Percentiles rank a stretch among this genome's conserved stretches.
These are phyloP conservation scores for Silene noctiflora DNA, from an alignment of 179 eudicot genomes.

Conservation along the genomic window DNA sequence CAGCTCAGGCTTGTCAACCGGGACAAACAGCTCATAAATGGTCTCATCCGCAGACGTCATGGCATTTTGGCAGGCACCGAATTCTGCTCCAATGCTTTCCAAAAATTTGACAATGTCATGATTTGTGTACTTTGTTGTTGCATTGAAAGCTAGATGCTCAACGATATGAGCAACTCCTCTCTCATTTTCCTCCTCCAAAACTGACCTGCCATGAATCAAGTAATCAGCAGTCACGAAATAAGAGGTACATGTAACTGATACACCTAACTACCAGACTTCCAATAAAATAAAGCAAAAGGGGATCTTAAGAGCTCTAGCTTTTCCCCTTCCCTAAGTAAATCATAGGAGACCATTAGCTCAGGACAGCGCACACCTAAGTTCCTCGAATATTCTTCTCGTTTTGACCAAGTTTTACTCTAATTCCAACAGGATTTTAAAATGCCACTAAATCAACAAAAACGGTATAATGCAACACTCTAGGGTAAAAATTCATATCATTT, in stretches of 20 bases:
- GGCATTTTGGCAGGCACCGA: constrained; percentile 78
- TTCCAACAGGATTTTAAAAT: no score
- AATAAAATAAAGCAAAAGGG: not conserved
- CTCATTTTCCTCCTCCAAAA: constrained; percentile 88
- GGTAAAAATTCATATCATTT: no score
- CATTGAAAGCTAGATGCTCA: constrained; percentile 93
- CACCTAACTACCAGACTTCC: not conserved
- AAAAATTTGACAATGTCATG: constrained; percentile 84
- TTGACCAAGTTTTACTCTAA: not conserved
- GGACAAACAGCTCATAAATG: constrained; percentile 86
- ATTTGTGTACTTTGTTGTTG: constrained; percentile 77
- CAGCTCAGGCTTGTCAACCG: constrained; percentile 81
- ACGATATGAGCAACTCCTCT: constrained; percentile 94
- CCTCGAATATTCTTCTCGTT: not conserved
- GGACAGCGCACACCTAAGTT: not conserved
- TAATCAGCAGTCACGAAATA: constrained; percentile 26
- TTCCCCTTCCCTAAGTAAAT: not conserved
- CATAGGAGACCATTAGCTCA: not conserved
- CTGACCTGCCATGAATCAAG: constrained; percentile 73
- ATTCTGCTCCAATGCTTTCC: constrained; percentile 42
- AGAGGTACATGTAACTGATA: not conserved
- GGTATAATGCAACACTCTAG: no score
- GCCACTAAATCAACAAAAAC: no score
- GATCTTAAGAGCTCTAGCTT: not conserved
- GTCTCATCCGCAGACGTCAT: constrained; percentile 82